A percentile compares a stretch with the other conserved stretches of the same genome.
These are phyloP conservation scores for Cutaneotrichosporon daszewskae DNA, from an alignment of 1,284 basidiomycete genomes.

Conservation along the genomic window DNA sequence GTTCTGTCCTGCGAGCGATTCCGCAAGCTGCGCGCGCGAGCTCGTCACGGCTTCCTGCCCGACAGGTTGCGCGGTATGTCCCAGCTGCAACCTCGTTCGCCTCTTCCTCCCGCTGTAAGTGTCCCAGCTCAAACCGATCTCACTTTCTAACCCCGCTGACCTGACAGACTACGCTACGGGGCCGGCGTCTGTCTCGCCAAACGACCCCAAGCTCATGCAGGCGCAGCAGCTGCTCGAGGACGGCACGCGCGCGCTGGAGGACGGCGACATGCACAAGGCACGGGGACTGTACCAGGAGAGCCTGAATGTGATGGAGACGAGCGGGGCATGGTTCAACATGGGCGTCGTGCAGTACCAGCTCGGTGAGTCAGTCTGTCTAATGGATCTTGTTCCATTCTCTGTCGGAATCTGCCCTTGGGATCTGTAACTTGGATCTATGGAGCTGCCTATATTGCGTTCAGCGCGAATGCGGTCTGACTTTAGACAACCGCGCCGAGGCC, in stretches of 20 bases:
- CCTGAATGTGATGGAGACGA: constrained; percentile 70
- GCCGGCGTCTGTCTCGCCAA: constrained; percentile 66
- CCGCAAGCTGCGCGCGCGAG: no score
- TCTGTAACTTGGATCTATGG: neutral
- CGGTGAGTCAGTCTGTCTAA: constrained; percentile 17
- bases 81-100: no score
- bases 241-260: constrained; percentile 80
- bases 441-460: neutral
- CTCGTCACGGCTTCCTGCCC: no score
- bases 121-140: no score
- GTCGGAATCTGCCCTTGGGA: neutral
- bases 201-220: constrained; percentile 77
- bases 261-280: constrained; percentile 78
- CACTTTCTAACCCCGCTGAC: no score
- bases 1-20: no score
- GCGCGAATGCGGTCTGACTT: neutral
- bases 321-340: constrained; percentile 49
- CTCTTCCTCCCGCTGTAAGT: no score
- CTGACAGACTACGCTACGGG: constrained; percentile 80
- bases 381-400: no score
- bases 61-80: no score
- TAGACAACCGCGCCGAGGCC: constrained; percentile 79
- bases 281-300: constrained; percentile 73
- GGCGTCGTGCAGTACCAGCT: constrained; percentile 47
- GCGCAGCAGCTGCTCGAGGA: constrained; percentile 76